These are phyloP conservation scores for Eucalyptus microcorys DNA, from an alignment of 345 rosid genomes.

Conservation along the genomic window DNA sequence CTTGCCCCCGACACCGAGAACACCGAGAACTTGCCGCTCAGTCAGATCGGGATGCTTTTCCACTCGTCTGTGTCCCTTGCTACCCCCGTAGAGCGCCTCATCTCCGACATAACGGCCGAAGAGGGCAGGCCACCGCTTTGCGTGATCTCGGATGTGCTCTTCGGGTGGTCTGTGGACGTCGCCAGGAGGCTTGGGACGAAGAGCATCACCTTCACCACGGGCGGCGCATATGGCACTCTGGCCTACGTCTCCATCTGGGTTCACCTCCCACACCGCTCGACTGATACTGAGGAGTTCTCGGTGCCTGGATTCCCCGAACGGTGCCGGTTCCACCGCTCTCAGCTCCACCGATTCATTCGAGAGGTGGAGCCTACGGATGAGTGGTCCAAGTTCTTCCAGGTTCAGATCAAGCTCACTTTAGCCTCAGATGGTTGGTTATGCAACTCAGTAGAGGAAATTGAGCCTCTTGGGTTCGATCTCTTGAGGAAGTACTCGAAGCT, in stretches of 20 bases:
- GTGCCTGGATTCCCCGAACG: background rate
- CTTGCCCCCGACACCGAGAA: conserved; percentile 29
- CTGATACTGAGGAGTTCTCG: conserved; percentile 11
- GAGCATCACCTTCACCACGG: background rate
- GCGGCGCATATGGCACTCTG: background rate
- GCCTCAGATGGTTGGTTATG: background rate
- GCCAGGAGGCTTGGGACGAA: background rate
- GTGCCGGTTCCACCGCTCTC: background rate
- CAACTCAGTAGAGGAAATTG: conserved; percentile 7
- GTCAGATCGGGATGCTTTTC: background rate
- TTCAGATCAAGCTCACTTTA: background rate
- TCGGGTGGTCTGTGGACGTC: background rate
- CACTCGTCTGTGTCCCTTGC: background rate
- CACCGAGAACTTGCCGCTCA: conserved; percentile 12
- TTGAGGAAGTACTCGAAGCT: conserved; percentile 6
- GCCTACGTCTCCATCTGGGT: conserved; percentile 20
- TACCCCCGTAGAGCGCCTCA: background rate
- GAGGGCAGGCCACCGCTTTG: conserved; percentile 8
- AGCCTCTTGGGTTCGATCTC: conserved; percentile 11
- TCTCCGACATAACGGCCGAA: background rate
- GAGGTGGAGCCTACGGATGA: background rate
- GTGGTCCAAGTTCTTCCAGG: conserved; percentile 7
- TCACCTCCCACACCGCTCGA: conserved; percentile 24
- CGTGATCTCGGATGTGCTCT: background rate
- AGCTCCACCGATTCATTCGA: background rate